These are phyloP conservation scores for Termitomyces sp. DNA, from an alignment of 768 basidiomycete species.

Conservation along the genomic window DNA sequence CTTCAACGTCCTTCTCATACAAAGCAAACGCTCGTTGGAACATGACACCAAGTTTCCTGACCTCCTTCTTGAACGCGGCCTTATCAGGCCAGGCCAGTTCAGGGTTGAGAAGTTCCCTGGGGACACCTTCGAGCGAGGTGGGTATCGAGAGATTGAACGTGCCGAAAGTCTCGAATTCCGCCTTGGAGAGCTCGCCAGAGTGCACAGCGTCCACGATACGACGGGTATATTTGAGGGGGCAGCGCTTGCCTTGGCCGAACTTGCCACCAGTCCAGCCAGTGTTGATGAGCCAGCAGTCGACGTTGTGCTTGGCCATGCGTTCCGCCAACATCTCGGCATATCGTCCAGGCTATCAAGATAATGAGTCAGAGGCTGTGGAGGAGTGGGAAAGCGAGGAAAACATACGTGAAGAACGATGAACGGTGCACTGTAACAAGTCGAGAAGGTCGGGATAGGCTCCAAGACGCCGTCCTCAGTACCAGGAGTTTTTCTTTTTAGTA, in stretches of 20 bases:
- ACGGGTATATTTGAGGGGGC: slow-evolving; percentile 94
- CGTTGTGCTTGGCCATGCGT: slow-evolving; percentile 84
- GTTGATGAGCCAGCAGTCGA: slow-evolving; percentile 98
- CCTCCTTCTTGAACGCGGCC: slow-evolving; percentile 85
- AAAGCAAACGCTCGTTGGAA: slow-evolving; percentile 91
- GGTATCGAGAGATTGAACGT: slow-evolving; percentile 86
- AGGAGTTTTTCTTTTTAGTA: slow-evolving; percentile 83
- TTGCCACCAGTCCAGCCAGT: slow-evolving; percentile 96
- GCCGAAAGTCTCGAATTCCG: slow-evolving; percentile 80
- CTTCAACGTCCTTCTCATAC: slow-evolving; percentile 83
- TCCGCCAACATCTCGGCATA: slow-evolving; percentile 98
- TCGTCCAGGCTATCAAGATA: slow-evolving; percentile 62
- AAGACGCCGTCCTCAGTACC: slow-evolving; percentile 97
- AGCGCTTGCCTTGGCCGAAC: slow-evolving; percentile 88
- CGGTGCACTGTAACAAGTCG: slow-evolving; percentile 98
- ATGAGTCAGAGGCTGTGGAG: neutral
- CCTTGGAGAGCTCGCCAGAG: slow-evolving; percentile 82
- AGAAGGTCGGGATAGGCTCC: slow-evolving; percentile 98
- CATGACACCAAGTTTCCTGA: slow-evolving; percentile 87
- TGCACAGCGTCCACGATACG: slow-evolving; percentile 97
- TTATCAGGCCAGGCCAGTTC: slow-evolving; percentile 81
- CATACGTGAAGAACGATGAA: slow-evolving; percentile 94
- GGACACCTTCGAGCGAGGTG: slow-evolving; percentile 77
- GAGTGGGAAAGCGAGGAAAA: slow-evolving; percentile 8
- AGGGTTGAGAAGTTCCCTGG: slow-evolving; percentile 88